Base-by-base conservation (phyloP, 805 yeast species). In the Saccharomycopsis schoenii region DNA sequence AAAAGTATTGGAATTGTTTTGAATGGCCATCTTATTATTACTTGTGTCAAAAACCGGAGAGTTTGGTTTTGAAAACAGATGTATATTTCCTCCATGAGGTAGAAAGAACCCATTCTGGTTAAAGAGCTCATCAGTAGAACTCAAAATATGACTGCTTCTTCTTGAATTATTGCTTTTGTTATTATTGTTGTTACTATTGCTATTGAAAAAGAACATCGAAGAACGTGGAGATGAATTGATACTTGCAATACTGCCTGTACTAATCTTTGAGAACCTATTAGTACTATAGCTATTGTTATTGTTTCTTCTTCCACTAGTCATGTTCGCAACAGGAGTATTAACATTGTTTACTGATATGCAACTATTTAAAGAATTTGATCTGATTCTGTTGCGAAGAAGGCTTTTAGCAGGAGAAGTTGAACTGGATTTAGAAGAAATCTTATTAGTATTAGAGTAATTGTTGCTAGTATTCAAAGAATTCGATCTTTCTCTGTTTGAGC, bases 341-440 rank as follows among this genome's bases (percentile, higher is more conserved):
- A n/a, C 19, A 6, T 19, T 55, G 17, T 36, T 42, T 14, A 10
- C 50, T 24, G 50, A 15, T 2, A 21, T 41, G 19, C 17, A 39
- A 11, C 57, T 55, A 19, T 56, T 60, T 29, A 60, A 40, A 14
- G 63, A 61, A 43, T 61, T 61, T 19, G 63, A 61, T 21, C 63
- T 58, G 47, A 54, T 24, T 51, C 63, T 58, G 21, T 47, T 47
- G 15, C 14, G 24, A 24, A 21, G 10, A 47, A 47, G 21, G n/a
- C 29, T 25, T 21, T 24, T 47, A 21, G 29, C 52, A 2, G 52
- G 34, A 47, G 52, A 47, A 19, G 24, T 47, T 47, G 52, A 25
- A 12, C 29, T 19, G 25, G 52, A 21, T 6, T 24, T 24, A 21
- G n/a, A 47, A 21, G 14, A 12, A 47, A 21, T 11, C 19, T 19